Base-by-base conservation (phyloP, 2,329 filamentous ascomycete species). In the Torrubiellomyces zombiae region DNA sequence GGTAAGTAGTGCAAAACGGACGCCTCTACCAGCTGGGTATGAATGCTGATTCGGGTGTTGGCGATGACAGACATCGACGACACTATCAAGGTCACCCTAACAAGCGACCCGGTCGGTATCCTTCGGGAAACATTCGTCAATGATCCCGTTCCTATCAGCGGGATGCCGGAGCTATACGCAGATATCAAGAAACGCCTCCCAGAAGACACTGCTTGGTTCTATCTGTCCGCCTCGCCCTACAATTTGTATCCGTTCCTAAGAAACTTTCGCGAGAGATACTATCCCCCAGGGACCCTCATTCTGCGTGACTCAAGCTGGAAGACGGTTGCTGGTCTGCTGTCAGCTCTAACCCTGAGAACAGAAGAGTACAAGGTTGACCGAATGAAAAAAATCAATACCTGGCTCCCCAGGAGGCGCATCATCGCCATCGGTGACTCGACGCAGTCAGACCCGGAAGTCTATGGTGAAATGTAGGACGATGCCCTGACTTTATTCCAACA, bases 221-320 rank as follows among this genome's bases (percentile, higher is more conserved):
- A 95, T 50, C 66, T 95, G 23, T 91, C 81, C 0, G 85, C 86
- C 0, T 92, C 83, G 0, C 86, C 86, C 0, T 94, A 94, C 57
- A 93, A 91, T 39, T 66, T 95, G 7, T 94, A 94, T 43, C 77
- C 80, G 0, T 89, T 94, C 50, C 63, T 95, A 14, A 73, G 66
- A 28, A 48, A 61, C 1, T 95, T 95, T 51, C 62, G 82, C 18
- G 55, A 73, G 27, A 45, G 60, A 2, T 55, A 77, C 48, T 95
- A 75, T 43, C 79, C 77, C 0, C 64, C 63, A 3, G 86, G 86
- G 8, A 81, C 81, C 14, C 63, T 94, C 33, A 69, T 94, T 18
- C 64, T 95, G 6, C 75, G 86, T 19, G 82, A 94, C 40, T 73
- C 76, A 7, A 80, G 73, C 28, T 92, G 80, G 79, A 75, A 81